Base-by-base conservation (phyloP, 495 filamentous ascomycete genomes). In the Sordaria brevicollis region DNA sequence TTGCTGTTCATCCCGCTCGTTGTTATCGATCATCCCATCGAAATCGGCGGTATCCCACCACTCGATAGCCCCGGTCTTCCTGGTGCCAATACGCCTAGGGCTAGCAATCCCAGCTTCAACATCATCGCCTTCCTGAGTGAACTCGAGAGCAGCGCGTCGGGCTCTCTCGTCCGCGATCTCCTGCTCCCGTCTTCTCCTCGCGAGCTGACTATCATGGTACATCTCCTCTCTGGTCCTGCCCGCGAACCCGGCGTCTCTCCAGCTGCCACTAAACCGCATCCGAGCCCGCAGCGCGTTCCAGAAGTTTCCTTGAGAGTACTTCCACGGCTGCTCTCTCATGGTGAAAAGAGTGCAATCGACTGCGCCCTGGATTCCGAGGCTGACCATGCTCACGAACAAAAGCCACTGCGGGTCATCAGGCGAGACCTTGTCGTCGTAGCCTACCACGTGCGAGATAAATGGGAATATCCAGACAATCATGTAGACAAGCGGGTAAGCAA, bases 381-480 rank as follows among this genome's bases (percentile, higher is more conserved):
- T 88, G 67, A 87, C 79, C 15, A 86, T 82, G 68, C 83, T 81
- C n/a, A 88, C 68, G 57, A 87, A 77, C 19, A 79, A 79, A n/a
- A 93, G 76, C 68, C 79, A 82, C 62, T 84, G 86, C 5, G 86
- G 84, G 11, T 86, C 84, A 69, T 86, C 72, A 25, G 67, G 65
- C 6, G 8, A 71, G 25, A 75, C 71, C 17, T 80, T 73, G 73
- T 90, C 84, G 66, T 84, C 81, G 78, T 89, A 91, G 41, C 84
- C 82, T 39, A 88, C 73, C 67, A 85, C 81, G 76, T 92, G 87
- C 31, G 80, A 81, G 15, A 89, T 78, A 75, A 93, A 91, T 13
- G 91, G 90, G n/a, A 88, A 77, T 38, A 90, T 76, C 91, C 91
- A 93, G 78, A 91, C 86, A 33, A 88, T 73, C n/a, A 89, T 82